These are phyloP conservation scores for Pleurostoma richardsiae DNA, from an alignment of 2,329 filamentous ascomycete species.

Conservation along the genomic window DNA sequence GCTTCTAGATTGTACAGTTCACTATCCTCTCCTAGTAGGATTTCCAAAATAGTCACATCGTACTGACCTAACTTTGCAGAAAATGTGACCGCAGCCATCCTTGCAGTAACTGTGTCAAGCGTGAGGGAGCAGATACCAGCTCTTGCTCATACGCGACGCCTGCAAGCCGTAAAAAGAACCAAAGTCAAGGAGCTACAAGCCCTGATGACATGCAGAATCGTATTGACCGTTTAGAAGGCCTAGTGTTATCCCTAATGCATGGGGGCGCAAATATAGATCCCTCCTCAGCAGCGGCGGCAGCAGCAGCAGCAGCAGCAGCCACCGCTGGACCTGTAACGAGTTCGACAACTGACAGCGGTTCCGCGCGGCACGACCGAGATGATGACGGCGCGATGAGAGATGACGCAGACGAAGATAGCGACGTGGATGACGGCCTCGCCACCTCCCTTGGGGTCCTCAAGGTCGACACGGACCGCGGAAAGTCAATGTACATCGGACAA, in stretches of 20 bases:
- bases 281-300: constrained; percentile 25
- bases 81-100: constrained; percentile 92
- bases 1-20: constrained; percentile 20
- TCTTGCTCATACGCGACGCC: constrained; percentile 83
- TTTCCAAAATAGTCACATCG: no score
- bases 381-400: constrained; percentile 49
- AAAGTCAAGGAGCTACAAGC: constrained; percentile 52
- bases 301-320: constrained; percentile 18
- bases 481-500: constrained; percentile 76
- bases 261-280: constrained; percentile 58
- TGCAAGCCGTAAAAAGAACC: constrained; percentile 66
- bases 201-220: constrained; percentile 98
- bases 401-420: constrained; percentile 59
- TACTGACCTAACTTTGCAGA: constrained; percentile 38
- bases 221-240: constrained; percentile 87
- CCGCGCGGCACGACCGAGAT: constrained; percentile 45
- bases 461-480: constrained; percentile 70
- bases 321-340: constrained; percentile 14
- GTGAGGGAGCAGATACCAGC: constrained; percentile 73
- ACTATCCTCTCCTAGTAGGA: neutral
- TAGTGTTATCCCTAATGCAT: constrained; percentile 92
- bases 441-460: constrained; percentile 78
- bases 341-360: constrained; percentile 25
- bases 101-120: constrained; percentile 92
- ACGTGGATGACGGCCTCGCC: constrained; percentile 63